A percentile compares a stretch with the other conserved stretches of the same genome.
Conservation (phyloP, 176 grass and related monocot species). For the Avena atlantica region DNA sequence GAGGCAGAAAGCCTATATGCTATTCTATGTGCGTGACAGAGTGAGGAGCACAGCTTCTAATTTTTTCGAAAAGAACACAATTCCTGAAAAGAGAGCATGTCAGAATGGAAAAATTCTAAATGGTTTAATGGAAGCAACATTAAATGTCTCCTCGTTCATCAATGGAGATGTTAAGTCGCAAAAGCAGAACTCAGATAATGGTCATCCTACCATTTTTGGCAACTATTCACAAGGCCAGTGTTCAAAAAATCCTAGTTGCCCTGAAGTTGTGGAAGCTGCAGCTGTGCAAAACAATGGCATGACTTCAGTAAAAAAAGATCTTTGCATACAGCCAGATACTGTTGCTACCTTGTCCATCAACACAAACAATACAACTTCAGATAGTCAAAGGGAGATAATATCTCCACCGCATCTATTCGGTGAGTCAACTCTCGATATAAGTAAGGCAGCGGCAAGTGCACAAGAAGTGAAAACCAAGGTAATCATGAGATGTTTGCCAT, state of each 20-base stretch:
- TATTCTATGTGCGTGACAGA: conserved; percentile 88
- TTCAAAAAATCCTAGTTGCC: conserved; percentile 3
- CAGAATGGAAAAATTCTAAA: conserved; percentile 44
- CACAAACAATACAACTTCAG: conserved; percentile 30
- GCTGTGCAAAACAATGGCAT: conserved; percentile 46
- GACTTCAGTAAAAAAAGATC: conserved; percentile 28
- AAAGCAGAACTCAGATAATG: conserved; percentile 10
- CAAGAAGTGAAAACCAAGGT: conserved; percentile 39
- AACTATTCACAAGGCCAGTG: conserved; percentile 15
- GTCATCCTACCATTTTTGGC: conserved; percentile 15
- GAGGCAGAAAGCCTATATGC: conserved; percentile 84
- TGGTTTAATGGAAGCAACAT: conserved; percentile 34
- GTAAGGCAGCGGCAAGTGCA: neutral
- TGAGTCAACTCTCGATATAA: conserved; percentile 17
- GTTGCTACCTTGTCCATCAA: conserved; percentile 28
- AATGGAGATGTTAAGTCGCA: conserved; percentile 32
- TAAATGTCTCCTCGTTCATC: neutral
- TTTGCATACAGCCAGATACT: conserved; percentile 18
- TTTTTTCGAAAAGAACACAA: conserved; percentile 42
- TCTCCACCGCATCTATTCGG: conserved; percentile 19
- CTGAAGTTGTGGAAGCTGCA: conserved; percentile 30
- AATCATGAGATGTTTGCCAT: conserved; percentile 22
- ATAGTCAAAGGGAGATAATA: neutral
- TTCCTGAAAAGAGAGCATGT: conserved; percentile 11
- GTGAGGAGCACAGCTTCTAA: conserved; percentile 45